Evolutionary conservation across 164 flowering plant species (phyloP).

Genomic region (Nymphaea thermarum): DNA sequence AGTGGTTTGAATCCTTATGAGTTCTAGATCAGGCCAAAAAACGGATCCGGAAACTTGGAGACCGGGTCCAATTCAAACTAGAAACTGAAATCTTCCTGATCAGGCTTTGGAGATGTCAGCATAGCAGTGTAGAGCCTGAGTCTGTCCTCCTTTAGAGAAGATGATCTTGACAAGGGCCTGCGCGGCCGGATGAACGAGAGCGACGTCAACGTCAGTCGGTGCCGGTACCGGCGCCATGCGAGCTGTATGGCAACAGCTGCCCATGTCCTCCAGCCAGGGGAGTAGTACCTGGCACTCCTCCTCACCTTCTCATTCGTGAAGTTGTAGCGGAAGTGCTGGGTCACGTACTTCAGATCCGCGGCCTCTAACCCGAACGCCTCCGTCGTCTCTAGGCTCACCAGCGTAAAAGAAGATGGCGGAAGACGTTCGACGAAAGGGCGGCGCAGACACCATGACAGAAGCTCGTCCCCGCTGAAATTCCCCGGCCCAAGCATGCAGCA

Average conservation of each 20-base stretch:
- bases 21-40: background rate
- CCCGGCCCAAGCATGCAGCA: slow-evolving; percentile 97
- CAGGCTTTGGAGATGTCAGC: slow-evolving; percentile 89
- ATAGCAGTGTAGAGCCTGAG: slow-evolving; percentile 82
- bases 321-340: slow-evolving; percentile 88
- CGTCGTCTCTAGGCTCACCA: slow-evolving; percentile 72
- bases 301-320: slow-evolving; percentile 79
- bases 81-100: slow-evolving; percentile 66
- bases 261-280: slow-evolving; percentile 98
- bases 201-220: slow-evolving; percentile 65
- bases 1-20: too few species aligned
- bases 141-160: slow-evolving; percentile 80
- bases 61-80: slow-evolving; percentile 6
- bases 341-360: slow-evolving; percentile 79
- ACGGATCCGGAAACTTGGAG: background rate
- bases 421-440: slow-evolving; percentile 74
- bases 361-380: slow-evolving; percentile 93
- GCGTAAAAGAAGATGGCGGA: slow-evolving; percentile 80
- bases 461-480: slow-evolving; percentile 93
- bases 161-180: slow-evolving; percentile 64
- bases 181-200: slow-evolving; percentile 79
- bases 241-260: slow-evolving; percentile 91
- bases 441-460: slow-evolving; percentile 85
- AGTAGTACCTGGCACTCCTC: slow-evolving; percentile 84
- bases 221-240: slow-evolving; percentile 87